Evolutionary conservation across 768 basidiomycete species (phyloP), one percentile per base, ranked within the genome.

Genomic region (Russula griseocarnosa): DNA sequence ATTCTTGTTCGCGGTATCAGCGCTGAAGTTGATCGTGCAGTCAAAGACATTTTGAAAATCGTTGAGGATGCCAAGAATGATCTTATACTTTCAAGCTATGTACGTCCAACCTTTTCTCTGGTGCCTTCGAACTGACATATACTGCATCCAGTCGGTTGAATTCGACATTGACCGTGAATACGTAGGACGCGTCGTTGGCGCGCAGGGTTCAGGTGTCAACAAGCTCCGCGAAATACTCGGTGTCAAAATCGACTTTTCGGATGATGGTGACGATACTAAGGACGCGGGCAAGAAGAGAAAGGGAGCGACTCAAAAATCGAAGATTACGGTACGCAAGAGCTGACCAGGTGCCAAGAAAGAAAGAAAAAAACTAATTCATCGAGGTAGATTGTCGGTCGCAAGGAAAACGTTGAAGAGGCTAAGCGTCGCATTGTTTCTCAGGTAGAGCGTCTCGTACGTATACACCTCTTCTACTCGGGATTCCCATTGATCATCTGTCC

Each of bases 321-420:
- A 81, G 78, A 82, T 92, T 76, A 93, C 87, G 80, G 91, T 91
- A 69, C 69, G 77, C 44, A 64, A 50, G 36, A 60, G 22, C 14
- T 55, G 18, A 8, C 52, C 28, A 55, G 22, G 28, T 8, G 13
- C 24, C 11, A 1, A 18, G 46, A 24, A 50, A n/a, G n/a, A n/a
- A n/a, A n/a, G n/a, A n/a, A n/a, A n/a, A 14, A 34, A 5, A n/a
- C 56, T 60, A 26, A 64, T 7, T 49, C 28, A 6, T 42, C n/a
- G 44, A 44, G 34, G 14, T 68, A 93, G 89, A 91, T 98, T 69
- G 86, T 86, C 68, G 97, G 97, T 63, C 86, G 94, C 60, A 92
- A 96, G 78, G 94, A 98, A 77, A 94, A 95, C 69, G 96, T 87
- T 44, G 94, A 96, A 72, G 95, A 98, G 74, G 95, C 96, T 56